Base-by-base conservation (phyloP, 768 basidiomycete genomes). In the Mycena amicta region DNA sequence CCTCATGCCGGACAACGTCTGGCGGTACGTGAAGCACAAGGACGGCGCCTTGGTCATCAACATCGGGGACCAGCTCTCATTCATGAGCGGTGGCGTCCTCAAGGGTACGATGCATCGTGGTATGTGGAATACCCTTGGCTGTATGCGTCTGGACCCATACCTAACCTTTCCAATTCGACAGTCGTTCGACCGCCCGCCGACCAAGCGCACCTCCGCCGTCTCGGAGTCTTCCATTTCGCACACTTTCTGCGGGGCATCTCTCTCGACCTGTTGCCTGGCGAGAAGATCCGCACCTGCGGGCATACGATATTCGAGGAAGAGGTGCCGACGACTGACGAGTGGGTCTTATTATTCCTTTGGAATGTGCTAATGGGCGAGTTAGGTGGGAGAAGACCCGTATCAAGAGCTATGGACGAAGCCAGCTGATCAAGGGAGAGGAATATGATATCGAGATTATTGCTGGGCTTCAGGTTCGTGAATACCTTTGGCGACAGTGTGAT, bases 41-140 rank as follows among this genome's bases (percentile, higher is more conserved):
- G 70, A 72, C 25, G 66, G 66, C 30, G 69, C 71, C 4, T 66
- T 72, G 28, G 71, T 74, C 8, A 74, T 74, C 56, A 73, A 74
- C 58, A 70, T 74, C 41, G 72, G 73, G 0, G 73, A 74, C 54
- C 72, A 74, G 62, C 50, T 74, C 20, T 69, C 72, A 13, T 73
- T 71, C 61, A 72, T 73, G 69, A 72, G 71, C 49, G 72, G 73
- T 3, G 71, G 71, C 3, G 61, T 74, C 29, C 57, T 74, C 31
- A 73, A 72, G 54, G 73, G 72, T 16, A 72, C 73, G 4, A 73
- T 74, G 66, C 73, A 74, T 56, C 66, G 73, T 55, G 72, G 72
- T 73, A 54, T 3, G 55, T 59, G 23, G n/a, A n/a, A n/a, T n/a
- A n/a, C n/a, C n/a, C n/a, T n/a, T n/a, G n/a, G n/a, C n/a, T n/a